A percentile compares a stretch with the other conserved stretches of the same genome.
phyloP scores from a whole-genome alignment of 1,284 basidiomycete genomes.

The Rhodotorula sp. region DNA sequence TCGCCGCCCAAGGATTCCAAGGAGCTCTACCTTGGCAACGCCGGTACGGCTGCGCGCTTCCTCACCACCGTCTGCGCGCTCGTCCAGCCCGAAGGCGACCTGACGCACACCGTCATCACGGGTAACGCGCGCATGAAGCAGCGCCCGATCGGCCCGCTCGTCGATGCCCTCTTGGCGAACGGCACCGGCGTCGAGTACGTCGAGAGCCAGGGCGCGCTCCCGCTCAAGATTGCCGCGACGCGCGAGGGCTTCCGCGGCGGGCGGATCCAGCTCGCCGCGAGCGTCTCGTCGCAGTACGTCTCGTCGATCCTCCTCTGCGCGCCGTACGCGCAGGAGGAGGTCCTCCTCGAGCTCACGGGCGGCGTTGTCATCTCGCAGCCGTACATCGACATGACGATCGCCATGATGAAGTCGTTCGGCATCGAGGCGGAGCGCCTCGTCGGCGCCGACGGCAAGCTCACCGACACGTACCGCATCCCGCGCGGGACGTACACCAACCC shows the following conservation, averaged over 20 bases:
- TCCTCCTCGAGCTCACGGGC: conserved; percentile 86
- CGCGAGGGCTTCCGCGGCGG: conserved; percentile 73
- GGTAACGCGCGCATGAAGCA: conserved; percentile 99
- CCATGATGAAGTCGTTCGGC: conserved; percentile 97
- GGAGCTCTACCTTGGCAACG: conserved; percentile 94
- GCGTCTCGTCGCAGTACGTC: conserved; percentile 97
- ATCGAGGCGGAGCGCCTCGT: conserved; percentile 70
- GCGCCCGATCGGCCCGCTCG: conserved; percentile 89
- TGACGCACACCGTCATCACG: conserved; percentile 74
- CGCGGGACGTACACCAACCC: conserved; percentile 79
- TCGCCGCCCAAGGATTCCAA: conserved; percentile 72
- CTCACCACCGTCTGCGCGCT: conserved; percentile 93
- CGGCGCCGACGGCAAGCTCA: conserved; percentile 63
- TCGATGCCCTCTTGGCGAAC: conserved; percentile 83
- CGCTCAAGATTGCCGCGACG: conserved; percentile 79
- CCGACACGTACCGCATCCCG: conserved; percentile 88
- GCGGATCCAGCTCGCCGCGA: conserved; percentile 83
- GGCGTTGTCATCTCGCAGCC: conserved; percentile 96
- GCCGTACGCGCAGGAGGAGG: conserved; percentile 79
- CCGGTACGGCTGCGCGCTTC: conserved; percentile 97
- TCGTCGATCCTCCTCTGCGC: conserved; percentile 95
- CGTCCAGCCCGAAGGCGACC: conserved; percentile 55
- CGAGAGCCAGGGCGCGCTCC: conserved; percentile 81
- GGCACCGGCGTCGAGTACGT: conserved; percentile 77
- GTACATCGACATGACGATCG: conserved; percentile 99